Conservation (phyloP, 2,329 filamentous ascomycete genomes). For the Bipolaris sorokiniana region DNA sequence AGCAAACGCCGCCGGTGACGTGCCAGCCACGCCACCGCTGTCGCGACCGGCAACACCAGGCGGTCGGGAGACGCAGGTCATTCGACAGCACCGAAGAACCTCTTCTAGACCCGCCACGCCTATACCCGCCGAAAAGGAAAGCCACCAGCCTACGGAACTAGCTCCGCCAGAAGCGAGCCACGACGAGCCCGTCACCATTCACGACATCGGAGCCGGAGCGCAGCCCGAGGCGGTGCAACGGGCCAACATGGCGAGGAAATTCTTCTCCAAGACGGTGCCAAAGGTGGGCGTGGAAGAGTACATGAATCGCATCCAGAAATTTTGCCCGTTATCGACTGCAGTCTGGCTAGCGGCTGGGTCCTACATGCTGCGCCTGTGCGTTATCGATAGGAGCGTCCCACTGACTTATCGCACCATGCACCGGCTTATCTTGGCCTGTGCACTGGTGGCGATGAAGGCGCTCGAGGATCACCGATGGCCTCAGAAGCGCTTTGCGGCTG, state of each 20-base stretch:
- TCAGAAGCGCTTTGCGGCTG: constrained; percentile 80
- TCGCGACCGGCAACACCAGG: constrained; percentile 65
- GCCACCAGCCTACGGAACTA: constrained; percentile 49
- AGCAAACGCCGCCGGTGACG: constrained; percentile 74
- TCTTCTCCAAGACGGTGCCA: constrained; percentile 87
- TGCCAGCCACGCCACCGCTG: constrained; percentile 79
- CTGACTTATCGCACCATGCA: constrained; percentile 87
- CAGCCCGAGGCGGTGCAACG: constrained; percentile 80
- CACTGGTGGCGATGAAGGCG: constrained; percentile 90
- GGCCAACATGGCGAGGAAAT: constrained; percentile 85
- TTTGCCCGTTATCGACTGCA: constrained; percentile 90
- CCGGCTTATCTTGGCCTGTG: constrained; percentile 79
- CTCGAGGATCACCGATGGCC: constrained; percentile 91
- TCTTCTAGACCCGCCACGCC: constrained; percentile 49
- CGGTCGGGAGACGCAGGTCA: constrained; percentile 36
- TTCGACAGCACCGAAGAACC: constrained; percentile 42
- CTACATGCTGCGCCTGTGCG: constrained; percentile 83
- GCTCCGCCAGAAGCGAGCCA: constrained; percentile 59
- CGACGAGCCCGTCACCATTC: constrained; percentile 55
- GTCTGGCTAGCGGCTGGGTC: constrained; percentile 89
- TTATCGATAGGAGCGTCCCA: constrained; percentile 74
- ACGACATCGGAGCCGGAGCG: constrained; percentile 65
- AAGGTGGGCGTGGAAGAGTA: constrained; percentile 85
- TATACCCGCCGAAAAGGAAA: constrained; percentile 50
- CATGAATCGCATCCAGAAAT: constrained; percentile 82